Conservation (phyloP, 257 asterid species). For the Rauvolfia tetraphylla region DNA sequence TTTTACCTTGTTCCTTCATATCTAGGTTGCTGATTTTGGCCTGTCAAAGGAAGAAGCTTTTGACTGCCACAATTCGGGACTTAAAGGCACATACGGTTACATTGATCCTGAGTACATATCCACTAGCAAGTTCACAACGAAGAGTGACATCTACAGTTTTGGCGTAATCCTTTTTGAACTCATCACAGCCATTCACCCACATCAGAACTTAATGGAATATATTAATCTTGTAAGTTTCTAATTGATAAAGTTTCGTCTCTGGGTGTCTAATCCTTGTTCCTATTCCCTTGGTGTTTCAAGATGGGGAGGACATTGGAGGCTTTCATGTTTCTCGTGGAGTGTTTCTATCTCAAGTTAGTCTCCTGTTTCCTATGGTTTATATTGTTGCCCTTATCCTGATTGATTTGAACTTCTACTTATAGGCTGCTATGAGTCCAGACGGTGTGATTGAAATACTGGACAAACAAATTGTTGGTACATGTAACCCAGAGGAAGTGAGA, state of each 20-base stretch:
- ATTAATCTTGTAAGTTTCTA: conserved; percentile 75
- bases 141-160: conserved; percentile 90
- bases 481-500: conserved; percentile 66
- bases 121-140: conserved; percentile 73
- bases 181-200: conserved; percentile 97
- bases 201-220: conserved; percentile 90
- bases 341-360: too few species aligned
- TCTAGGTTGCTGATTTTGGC: conserved; percentile 97
- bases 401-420: neutral
- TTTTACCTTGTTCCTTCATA: conserved; percentile 14
- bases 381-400: neutral
- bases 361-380: neutral
- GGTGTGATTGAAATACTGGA: conserved; percentile 93
- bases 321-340: neutral
- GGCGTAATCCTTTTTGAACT: conserved; percentile 95
- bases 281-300: neutral
- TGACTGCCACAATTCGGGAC: conserved; percentile 78
- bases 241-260: neutral
- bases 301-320: neutral
- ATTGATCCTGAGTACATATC: conserved; percentile 86
- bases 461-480: conserved; percentile 59
- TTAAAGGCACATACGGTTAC: conserved; percentile 94
- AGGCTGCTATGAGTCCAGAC: conserved; percentile 86
- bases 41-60: conserved; percentile 84
- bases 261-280: neutral